Base-by-base conservation (phyloP, 2,329 filamentous ascomycete genomes). In the Ophiostoma himal-ulmi region DNA sequence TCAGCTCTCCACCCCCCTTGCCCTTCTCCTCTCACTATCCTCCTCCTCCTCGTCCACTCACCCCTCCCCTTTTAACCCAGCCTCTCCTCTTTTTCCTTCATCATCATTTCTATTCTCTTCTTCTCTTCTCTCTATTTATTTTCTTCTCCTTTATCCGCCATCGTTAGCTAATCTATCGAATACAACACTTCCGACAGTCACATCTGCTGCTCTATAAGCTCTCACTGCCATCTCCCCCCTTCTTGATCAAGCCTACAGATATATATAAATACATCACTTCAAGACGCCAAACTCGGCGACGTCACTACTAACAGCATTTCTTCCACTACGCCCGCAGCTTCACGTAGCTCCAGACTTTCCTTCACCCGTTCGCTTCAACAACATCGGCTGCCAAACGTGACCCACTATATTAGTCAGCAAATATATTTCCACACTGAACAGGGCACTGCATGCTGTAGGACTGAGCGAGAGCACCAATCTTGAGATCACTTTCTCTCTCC, bases 1-100 rank as follows among this genome's bases (percentile, higher is more conserved):
- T 69, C 37, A 36, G 14, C n/a, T 34, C 52, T 39, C 69, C 57
- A 41, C 69, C 37, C 34, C 60, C 48, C 17, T 44, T 30, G 44
- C 41, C 17, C 11, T 34, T 34, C 57, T 34, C 57, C 54, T 60
- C 26, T 60, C 22, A 11, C 30, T 26, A 30, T 64, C 34, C 34
- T 64, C 34, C 52, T 57, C 52, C 11, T 57, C 36, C 13, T 20
- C 57, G 22, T 36, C 62, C 62, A 20, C 36, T 17, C 36, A 30
- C 3, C 34, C 20, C 34, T 22, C 34, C 36, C 52, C 52, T 57
- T 26, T 13, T 7, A 11, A 57, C 34, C 36, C 8, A 5, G n/a
- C 36, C 34, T 64, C 34, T 37, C 60, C 34, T 37, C 60, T 34
- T n/a, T 37, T 34, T 20, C n/a, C 34, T 17, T 10, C 1, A n/a